Base-by-base conservation (phyloP, 2,329 filamentous ascomycete genomes). In the Xylaria sp. region DNA sequence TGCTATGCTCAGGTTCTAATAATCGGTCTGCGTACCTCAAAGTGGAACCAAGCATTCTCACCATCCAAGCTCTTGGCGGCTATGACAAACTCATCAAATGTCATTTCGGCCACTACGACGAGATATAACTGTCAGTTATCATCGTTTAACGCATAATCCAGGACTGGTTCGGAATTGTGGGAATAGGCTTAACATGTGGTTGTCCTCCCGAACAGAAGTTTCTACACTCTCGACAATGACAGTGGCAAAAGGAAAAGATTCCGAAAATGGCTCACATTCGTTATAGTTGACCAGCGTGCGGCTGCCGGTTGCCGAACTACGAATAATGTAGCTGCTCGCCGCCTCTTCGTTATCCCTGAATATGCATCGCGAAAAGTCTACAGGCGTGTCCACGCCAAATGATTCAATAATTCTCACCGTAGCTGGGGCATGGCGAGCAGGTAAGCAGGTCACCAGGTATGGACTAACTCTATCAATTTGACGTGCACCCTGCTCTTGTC, bases 281-380 rank as follows among this genome's bases (percentile, higher is more conserved):
- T 90, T 92, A 79, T 89, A 87, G 78, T 90, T 94, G 66, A 94
- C 88, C 66, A 93, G 88, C 0, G 91, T 94, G 54, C 92, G 85
- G 65, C 87, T 90, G 23, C 86, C 87, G 3, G 84, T 88, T 28
- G 79, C 80, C 59, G 82, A 79, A 76, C 88, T 91, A 71, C 88
- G 88, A 67, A 93, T 84, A 70, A 93, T 89, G 80, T 91, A 92
- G 78, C 90, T 89, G 68, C 89, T 91, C 2, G 91, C 90, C 1
- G 91, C 84, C 71, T 90, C 85, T 6, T 78, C 74, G 71, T 81
- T 82, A 8, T 85, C 79, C 1, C 91, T 86, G 76, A 88, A 90
- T 51, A 93, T 83, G 76, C 90, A 91, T 73, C 83, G 81, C 28
- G 80, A 75, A 50, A 91, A 81, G 69, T 85, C 80, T 23, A 91